phyloP scores from a whole-genome alignment of 768 basidiomycete species.

The Hypsizygus marmoreus region DNA sequence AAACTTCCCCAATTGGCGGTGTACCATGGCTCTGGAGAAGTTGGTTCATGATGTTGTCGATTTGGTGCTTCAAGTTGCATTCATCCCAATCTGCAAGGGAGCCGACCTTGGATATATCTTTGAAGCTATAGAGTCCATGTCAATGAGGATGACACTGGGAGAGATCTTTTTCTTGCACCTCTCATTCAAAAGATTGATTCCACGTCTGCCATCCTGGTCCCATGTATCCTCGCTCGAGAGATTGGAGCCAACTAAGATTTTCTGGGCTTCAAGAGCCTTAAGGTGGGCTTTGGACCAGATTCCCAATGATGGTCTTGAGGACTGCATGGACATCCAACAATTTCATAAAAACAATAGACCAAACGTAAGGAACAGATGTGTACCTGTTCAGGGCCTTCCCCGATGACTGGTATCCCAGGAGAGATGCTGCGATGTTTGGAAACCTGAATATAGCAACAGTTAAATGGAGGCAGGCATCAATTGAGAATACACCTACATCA shows the following conservation, averaged over 20 bases:
- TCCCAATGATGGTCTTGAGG: neutral
- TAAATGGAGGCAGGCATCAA: neutral
- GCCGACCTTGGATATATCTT: neutral
- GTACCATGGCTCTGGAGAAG: neutral
- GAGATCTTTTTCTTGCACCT: neutral
- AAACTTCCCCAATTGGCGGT: too few species aligned
- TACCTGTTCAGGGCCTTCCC: neutral
- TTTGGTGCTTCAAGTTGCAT: neutral
- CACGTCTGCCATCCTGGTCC: neutral
- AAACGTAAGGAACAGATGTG: constrained; percentile 1
- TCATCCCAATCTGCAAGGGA: neutral
- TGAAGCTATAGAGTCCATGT: neutral
- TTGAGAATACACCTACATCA: constrained; percentile 1
- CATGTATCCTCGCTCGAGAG: neutral
- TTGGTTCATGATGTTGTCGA: neutral
- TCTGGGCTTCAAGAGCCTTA: neutral
- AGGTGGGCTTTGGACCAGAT: neutral
- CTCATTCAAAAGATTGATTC: neutral
- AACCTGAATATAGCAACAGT: constrained; percentile 3
- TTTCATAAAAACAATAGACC: neutral
- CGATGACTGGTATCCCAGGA: constrained; percentile 1
- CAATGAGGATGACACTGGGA: neutral
- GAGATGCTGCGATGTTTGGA: constrained; percentile 1
- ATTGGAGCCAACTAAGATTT: neutral
- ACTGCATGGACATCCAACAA: neutral